Evolutionary conservation across 257 asterid species (phyloP).

Genomic region (Nicotiana noctiflora): DNA sequence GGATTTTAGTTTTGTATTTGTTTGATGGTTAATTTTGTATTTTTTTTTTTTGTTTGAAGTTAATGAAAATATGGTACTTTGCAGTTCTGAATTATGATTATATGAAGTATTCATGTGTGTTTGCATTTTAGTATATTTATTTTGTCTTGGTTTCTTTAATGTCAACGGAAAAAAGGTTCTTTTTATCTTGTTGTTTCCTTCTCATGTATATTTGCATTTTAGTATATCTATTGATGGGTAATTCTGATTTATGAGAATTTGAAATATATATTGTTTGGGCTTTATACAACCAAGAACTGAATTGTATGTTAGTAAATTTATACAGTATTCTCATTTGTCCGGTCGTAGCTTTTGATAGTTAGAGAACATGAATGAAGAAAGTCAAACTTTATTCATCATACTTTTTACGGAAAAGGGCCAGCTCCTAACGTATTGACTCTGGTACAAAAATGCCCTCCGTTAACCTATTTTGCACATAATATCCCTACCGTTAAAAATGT

Average conservation of each 20-base stretch:
- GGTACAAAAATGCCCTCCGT: too few relatives aligned
- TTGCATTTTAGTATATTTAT: background rate
- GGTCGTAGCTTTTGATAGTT: background rate
- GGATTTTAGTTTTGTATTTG: too few relatives aligned
- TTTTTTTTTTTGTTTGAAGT: too few relatives aligned
- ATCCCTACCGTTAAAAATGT: too few relatives aligned
- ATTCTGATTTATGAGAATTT: background rate
- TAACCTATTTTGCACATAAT: too few relatives aligned
- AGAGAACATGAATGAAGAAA: too few relatives aligned
- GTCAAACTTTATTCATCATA: background rate
- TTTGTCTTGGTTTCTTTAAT: background rate
- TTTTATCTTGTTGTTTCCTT: background rate
- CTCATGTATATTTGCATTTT: background rate
- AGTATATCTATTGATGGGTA: background rate
- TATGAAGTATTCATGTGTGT: too few relatives aligned
- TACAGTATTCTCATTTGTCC: background rate
- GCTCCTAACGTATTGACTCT: too few relatives aligned
- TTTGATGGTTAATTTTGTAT: too few relatives aligned
- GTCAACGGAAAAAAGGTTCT: background rate
- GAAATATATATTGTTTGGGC: background rate
- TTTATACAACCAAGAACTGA: background rate
- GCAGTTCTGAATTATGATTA: too few relatives aligned
- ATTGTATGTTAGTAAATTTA: background rate
- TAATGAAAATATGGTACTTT: too few relatives aligned
- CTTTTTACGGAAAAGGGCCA: too few relatives aligned